A percentile compares a stretch with the other conserved stretches of the same genome.
These are phyloP conservation scores for Aspergillus sp. DNA, from an alignment of 2,329 filamentous ascomycete species.

Conservation along the genomic window DNA sequence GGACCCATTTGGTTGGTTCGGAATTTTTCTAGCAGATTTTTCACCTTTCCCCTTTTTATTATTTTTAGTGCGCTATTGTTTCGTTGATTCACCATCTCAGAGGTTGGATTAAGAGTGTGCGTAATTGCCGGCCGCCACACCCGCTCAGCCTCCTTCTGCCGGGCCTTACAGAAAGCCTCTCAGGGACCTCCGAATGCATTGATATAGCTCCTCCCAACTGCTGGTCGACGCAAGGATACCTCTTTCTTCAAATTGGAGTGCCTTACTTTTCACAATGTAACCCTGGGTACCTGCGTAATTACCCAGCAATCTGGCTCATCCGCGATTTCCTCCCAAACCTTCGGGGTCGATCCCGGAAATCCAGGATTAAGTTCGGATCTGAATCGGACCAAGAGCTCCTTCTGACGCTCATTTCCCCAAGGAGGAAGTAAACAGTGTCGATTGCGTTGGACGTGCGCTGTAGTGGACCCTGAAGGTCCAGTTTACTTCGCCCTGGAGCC, in stretches of 20 bases:
- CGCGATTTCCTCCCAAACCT: not conserved
- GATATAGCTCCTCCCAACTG: too few species aligned
- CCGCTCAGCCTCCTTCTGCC: too few species aligned
- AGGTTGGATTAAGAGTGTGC: too few species aligned
- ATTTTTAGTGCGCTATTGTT: not conserved
- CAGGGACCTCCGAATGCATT: too few species aligned
- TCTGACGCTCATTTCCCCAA: not conserved
- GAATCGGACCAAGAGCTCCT: not conserved
- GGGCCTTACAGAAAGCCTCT: too few species aligned
- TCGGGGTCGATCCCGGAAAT: not conserved
- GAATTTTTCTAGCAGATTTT: not conserved
- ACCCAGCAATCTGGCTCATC: not conserved
- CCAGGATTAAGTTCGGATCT: not conserved
- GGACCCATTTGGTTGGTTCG: not conserved
- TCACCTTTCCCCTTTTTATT: not conserved
- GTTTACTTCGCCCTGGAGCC: too few species aligned
- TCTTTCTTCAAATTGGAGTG: too few species aligned
- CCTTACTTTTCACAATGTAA: too few species aligned
- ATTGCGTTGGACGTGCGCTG: not conserved
- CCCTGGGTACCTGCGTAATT: too few species aligned
- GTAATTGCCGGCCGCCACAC: too few species aligned
- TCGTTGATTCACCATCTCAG: not conserved
- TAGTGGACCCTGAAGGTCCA: too few species aligned
- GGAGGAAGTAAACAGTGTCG: not conserved
- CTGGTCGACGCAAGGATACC: too few species aligned